Evolutionary conservation across 768 basidiomycete species (phyloP).

Genomic region (Mycena olivaceomarginata): DNA sequence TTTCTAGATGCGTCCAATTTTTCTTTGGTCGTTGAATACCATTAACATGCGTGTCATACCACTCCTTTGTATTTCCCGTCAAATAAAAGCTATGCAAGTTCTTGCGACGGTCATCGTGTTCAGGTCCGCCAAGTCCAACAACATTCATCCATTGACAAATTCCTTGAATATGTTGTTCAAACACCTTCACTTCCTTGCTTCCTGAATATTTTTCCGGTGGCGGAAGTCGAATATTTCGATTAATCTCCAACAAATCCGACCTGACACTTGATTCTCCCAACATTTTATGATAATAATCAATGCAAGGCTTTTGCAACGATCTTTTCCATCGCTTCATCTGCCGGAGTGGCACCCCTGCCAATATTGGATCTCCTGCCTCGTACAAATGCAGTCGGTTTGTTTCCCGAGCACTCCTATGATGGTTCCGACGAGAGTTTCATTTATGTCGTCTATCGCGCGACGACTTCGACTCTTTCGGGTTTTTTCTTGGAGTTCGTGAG

Average conservation of each 20-base stretch:
- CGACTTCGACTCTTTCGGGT: background rate
- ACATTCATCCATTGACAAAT: background rate
- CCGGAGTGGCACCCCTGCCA: background rate
- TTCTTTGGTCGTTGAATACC: too few species aligned
- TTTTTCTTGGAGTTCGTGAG: background rate
- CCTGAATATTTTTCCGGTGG: constrained; percentile 11
- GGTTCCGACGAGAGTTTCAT: too few species aligned
- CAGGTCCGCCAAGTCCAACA: background rate
- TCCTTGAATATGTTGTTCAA: background rate
- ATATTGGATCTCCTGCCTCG: background rate
- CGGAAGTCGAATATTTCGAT: constrained; percentile 61
- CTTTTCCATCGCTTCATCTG: background rate
- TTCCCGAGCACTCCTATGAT: background rate
- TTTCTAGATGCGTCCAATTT: constrained; percentile 21
- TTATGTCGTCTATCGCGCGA: background rate
- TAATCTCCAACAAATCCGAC: constrained; percentile 45
- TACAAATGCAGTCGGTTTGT: background rate
- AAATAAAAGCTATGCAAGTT: background rate
- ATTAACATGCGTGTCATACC: too few species aligned
- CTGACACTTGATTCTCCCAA: background rate
- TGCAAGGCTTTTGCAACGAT: constrained; percentile 3
- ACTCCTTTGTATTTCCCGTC: background rate
- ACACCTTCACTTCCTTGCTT: background rate
- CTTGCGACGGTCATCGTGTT: background rate
- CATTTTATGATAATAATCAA: background rate